These are phyloP conservation scores for Lepidium campestre DNA, from an alignment of 441 rosid species.

Conservation along the genomic window DNA sequence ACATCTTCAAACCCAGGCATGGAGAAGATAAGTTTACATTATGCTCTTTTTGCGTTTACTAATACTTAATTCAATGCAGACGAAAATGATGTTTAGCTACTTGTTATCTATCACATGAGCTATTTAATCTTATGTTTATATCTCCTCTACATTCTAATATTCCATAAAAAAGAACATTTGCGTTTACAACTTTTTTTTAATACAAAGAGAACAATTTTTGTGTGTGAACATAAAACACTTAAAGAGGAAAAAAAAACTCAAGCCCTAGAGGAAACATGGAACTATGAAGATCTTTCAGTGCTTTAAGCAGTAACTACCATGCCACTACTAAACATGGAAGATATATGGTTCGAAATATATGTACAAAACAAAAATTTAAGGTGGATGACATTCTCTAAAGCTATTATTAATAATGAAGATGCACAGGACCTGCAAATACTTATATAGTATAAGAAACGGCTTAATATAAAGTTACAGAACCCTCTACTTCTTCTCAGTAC, in stretches of 20 bases:
- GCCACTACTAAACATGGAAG: not conserved
- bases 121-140: not conserved
- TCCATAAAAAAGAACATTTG: not conserved
- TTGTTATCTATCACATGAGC: not conserved
- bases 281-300: not conserved
- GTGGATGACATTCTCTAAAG: not conserved
- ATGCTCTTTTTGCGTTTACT: too few species aligned
- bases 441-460: not conserved
- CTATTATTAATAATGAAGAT: not conserved
- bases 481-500: not conserved
- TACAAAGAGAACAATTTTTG: too few species aligned
- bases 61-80: not conserved
- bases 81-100: not conserved
- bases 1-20: not conserved
- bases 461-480: slow-evolving; percentile 1
- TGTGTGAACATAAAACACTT: not conserved
- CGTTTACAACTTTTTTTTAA: not conserved
- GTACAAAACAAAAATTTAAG: not conserved
- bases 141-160: not conserved
- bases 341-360: not conserved
- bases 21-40: too few species aligned
- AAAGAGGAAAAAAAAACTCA: not conserved
- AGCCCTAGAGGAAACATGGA: not conserved
- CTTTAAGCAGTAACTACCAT: not conserved
- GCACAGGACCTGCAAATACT: not conserved